These are phyloP conservation scores for Eudorina sp. DNA, from an alignment of 139 green algal species.

Conservation along the genomic window DNA sequence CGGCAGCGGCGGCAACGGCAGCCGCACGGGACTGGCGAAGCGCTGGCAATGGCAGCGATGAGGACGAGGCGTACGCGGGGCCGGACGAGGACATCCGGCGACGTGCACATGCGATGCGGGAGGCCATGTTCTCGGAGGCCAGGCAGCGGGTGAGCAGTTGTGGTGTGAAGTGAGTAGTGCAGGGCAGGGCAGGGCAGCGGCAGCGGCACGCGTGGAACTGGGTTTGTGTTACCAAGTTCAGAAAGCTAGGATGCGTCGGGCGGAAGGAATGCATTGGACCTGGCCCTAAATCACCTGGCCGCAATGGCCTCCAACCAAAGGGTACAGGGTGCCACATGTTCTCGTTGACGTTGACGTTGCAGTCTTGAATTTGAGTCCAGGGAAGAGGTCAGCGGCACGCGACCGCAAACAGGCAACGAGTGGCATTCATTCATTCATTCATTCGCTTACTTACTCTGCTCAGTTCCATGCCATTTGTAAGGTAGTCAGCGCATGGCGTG, in stretches of 20 bases:
- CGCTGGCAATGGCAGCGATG: background rate
- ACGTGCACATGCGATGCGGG: background rate
- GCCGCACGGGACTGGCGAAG: no score
- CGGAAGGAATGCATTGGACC: no score
- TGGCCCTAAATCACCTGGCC: no score
- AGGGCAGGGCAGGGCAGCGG: no score
- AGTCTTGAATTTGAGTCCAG: background rate
- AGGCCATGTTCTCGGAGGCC: background rate
- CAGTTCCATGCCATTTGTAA: background rate
- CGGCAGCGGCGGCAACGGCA: background rate
- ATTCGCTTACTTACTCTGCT: background rate
- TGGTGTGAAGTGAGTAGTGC: no score
- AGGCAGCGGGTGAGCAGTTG: conserved; percentile 9
- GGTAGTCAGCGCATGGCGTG: background rate
- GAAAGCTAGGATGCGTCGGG: no score
- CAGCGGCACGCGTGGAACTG: no score
- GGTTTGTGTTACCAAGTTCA: no score
- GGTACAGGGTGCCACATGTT: no score
- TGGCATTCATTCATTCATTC: background rate
- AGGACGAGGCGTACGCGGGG: background rate
- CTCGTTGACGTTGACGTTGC: no score
- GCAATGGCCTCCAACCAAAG: no score
- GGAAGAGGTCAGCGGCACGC: background rate
- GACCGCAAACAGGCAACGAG: background rate
- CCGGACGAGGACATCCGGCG: background rate